Evolutionary conservation across 352 stramenopile species (phyloP).

Genomic region (Thalassiosira gravida): DNA sequence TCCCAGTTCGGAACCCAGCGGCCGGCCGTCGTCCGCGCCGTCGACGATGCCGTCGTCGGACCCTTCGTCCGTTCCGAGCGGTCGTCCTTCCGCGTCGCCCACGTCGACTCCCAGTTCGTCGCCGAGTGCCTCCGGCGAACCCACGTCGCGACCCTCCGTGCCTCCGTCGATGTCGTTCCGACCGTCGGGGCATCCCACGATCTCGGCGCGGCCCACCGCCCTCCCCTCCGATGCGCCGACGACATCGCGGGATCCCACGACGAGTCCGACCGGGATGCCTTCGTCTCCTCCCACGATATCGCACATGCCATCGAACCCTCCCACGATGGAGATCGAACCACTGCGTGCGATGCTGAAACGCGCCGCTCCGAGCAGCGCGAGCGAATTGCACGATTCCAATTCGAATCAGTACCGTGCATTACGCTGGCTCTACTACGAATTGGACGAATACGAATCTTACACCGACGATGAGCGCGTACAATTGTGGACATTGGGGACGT

Average conservation of each 20-base stretch:
- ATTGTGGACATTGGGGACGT: conserved; percentile 27
- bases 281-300: conserved; percentile 13
- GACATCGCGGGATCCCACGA: neutral
- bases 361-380: neutral
- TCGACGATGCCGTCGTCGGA: too few species aligned
- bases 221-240: conserved; percentile 11
- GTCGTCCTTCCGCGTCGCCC: neutral
- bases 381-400: conserved; percentile 11
- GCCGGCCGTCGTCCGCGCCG: neutral
- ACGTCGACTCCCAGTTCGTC: neutral
- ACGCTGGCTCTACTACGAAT: conserved; percentile 31
- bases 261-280: conserved; percentile 3
- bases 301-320: conserved; percentile 11
- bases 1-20: too few species aligned
- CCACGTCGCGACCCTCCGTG: neutral
- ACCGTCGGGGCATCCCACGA: conserved; percentile 7
- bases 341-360: conserved; percentile 22
- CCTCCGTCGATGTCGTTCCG: neutral
- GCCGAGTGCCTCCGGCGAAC: neutral
- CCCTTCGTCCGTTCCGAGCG: neutral
- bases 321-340: conserved; percentile 32
- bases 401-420: conserved; percentile 16
- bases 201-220: neutral
- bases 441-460: conserved; percentile 15
- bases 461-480: conserved; percentile 27